Percentiles rank a stretch among this genome's conserved stretches.
phyloP scores from a whole-genome alignment of 345 rosid genomes.

The Linum trigynum region DNA sequence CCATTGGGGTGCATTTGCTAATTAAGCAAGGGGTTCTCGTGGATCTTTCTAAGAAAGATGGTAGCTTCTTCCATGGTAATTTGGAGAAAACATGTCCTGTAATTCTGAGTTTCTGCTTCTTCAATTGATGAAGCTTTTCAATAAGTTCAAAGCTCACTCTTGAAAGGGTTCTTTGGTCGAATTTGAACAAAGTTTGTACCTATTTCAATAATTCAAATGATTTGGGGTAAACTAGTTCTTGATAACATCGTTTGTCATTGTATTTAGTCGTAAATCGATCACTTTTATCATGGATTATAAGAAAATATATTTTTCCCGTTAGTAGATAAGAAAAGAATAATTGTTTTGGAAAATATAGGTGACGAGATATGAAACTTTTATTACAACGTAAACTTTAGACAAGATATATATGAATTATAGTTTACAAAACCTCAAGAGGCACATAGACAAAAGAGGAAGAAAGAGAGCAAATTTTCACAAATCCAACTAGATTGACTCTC shows the following conservation, averaged over 20 bases:
- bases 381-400: no score
- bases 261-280: no score
- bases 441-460: not conserved
- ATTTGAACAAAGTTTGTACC: no score
- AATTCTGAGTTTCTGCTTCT: not conserved
- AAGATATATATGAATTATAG: not conserved
- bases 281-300: no score
- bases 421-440: not conserved
- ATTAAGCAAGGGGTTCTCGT: no score
- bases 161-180: conserved; percentile 28
- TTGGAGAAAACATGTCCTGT: not conserved
- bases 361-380: no score
- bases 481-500: conserved; percentile 2
- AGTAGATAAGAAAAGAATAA: no score
- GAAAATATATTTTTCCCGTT: no score
- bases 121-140: not conserved
- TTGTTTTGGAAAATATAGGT: no score
- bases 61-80: not conserved
- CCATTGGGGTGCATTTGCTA: not conserved
- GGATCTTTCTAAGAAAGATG: not conserved
- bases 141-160: conserved; percentile 18
- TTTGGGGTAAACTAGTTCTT: no score
- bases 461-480: not conserved
- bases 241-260: no score
- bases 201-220: no score